Conservation (phyloP, 1,284 basidiomycete genomes). For the Fistulina hepatica region DNA sequence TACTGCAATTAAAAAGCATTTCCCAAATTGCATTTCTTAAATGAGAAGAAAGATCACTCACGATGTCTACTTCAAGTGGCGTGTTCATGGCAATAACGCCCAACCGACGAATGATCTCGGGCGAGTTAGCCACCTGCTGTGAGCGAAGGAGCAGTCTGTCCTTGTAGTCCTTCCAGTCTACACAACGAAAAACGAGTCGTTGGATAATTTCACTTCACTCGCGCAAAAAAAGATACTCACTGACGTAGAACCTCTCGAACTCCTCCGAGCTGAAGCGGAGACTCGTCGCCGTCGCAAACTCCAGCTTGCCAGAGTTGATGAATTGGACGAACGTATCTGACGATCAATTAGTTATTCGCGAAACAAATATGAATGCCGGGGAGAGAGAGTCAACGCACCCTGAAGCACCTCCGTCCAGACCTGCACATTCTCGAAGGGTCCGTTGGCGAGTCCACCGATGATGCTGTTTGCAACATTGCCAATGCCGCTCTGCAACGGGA, state of each 20-base stretch:
- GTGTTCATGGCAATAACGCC: conserved; percentile 46
- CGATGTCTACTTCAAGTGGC: conserved; percentile 39
- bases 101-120: conserved; percentile 39
- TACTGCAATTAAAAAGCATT: conserved; percentile 21
- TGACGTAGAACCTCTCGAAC: conserved; percentile 33
- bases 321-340: conserved; percentile 33
- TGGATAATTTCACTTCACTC: neutral
- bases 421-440: conserved; percentile 37
- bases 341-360: too few relatives aligned
- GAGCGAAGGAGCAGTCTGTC: conserved; percentile 40
- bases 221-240: conserved; percentile 17
- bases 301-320: conserved; percentile 37
- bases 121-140: conserved; percentile 43
- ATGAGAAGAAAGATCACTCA: conserved; percentile 16
- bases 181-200: neutral
- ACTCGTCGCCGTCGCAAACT: conserved; percentile 41
- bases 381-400: conserved; percentile 14
- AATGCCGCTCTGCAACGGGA: conserved; percentile 40
- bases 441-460: conserved; percentile 38
- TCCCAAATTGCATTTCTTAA: too few relatives aligned
- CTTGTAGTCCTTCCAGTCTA: conserved; percentile 38
- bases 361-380: too few relatives aligned
- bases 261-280: conserved; percentile 38
- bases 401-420: conserved; percentile 44
- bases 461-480: conserved; percentile 44